Evolutionary conservation across 257 asterid genomes (phyloP).

Genomic region (Capsicum baccatum): DNA sequence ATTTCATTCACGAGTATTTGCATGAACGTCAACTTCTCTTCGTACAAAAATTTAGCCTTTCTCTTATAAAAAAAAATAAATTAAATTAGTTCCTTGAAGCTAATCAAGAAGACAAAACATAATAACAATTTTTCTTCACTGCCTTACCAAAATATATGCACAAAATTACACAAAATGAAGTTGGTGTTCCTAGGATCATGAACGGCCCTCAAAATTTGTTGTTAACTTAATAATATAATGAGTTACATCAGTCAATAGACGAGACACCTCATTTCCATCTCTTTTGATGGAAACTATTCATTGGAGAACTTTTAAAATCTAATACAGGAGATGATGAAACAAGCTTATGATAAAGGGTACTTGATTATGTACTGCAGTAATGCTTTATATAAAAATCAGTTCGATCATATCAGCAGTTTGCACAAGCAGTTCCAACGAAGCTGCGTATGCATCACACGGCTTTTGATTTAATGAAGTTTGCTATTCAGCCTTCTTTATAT

Average conservation of each 20-base stretch:
- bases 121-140: too few relatives aligned
- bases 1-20: too few relatives aligned
- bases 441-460: constrained; percentile 1
- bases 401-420: not conserved
- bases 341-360: not conserved
- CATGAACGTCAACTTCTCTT: too few relatives aligned
- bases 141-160: too few relatives aligned
- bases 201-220: not conserved
- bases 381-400: constrained; percentile 16
- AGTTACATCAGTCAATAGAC: not conserved
- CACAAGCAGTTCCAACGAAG: not conserved
- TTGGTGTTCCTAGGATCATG: not conserved
- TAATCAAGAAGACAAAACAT: too few relatives aligned
- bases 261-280: not conserved
- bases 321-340: not conserved
- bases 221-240: not conserved
- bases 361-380: not conserved
- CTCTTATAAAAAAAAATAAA: too few relatives aligned
- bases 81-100: too few relatives aligned
- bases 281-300: not conserved
- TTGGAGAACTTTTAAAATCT: not conserved
- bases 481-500: not conserved
- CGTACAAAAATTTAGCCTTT: too few relatives aligned
- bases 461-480: not conserved
- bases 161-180: not conserved